phyloP scores from a whole-genome alignment of 2,329 filamentous ascomycete genomes.

The Colletotrichum spaethianum region DNA sequence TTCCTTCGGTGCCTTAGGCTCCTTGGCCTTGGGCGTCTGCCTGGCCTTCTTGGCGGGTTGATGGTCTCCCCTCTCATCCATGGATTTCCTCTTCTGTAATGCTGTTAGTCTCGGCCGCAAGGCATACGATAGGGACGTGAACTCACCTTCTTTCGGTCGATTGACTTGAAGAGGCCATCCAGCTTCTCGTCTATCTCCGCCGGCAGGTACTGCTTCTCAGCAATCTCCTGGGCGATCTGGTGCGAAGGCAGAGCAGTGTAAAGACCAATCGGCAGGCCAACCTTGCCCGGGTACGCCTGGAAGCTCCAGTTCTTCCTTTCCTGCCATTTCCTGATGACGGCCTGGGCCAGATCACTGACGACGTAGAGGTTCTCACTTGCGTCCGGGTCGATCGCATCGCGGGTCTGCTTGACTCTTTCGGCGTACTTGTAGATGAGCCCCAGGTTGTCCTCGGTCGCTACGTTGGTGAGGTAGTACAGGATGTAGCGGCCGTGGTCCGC shows the following conservation, averaged over 20 bases:
- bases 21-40: constrained; percentile 53
- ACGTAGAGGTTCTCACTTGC: constrained; percentile 85
- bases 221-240: constrained; percentile 85
- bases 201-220: constrained; percentile 86
- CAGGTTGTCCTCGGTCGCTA: constrained; percentile 89
- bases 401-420: constrained; percentile 91
- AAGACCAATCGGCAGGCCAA: constrained; percentile 83
- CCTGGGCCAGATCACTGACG: constrained; percentile 88
- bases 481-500: constrained; percentile 90
- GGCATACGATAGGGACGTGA: background rate
- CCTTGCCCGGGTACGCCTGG: constrained; percentile 85
- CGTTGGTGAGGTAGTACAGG: constrained; percentile 86
- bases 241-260: constrained; percentile 84
- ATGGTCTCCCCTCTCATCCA: constrained; percentile 64
- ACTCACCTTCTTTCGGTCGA: constrained; percentile 81
- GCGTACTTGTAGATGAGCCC: constrained; percentile 92
- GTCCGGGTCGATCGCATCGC: constrained; percentile 80
- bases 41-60: constrained; percentile 57
- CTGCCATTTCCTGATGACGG: constrained; percentile 86
- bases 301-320: constrained; percentile 89
- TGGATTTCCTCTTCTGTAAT: constrained; percentile 70
- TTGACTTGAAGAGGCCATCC: constrained; percentile 73
- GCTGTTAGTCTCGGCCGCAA: constrained; percentile 45
- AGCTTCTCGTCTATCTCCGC: constrained; percentile 82
- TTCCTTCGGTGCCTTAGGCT: constrained; percentile 37